phyloP scores from a whole-genome alignment of 2,329 filamentous ascomycete species.

The Dichotomopilus funicola region DNA sequence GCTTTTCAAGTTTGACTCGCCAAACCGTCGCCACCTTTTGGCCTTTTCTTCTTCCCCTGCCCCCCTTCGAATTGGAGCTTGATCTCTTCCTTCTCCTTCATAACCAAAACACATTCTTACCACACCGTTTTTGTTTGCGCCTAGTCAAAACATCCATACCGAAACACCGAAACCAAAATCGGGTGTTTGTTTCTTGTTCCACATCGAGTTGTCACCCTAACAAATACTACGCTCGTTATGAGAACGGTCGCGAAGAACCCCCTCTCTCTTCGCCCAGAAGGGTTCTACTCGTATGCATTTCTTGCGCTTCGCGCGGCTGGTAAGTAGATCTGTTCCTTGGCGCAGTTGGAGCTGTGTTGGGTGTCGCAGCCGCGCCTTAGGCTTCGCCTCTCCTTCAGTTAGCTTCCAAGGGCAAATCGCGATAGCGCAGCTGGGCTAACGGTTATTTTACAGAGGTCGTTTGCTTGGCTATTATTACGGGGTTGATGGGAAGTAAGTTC shows the following conservation, averaged over 20 bases:
- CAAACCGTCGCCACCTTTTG: background rate
- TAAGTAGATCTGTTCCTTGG: background rate
- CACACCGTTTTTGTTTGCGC: background rate
- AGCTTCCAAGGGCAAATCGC: no score
- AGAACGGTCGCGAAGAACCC: conserved; percentile 33
- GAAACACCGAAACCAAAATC: background rate
- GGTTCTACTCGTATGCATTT: conserved; percentile 61
- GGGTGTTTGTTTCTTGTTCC: background rate
- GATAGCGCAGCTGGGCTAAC: background rate
- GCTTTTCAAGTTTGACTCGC: background rate
- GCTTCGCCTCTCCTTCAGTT: no score
- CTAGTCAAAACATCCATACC: no score
- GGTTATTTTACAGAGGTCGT: conserved; percentile 45
- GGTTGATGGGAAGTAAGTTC: conserved; percentile 57
- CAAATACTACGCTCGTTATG: no score
- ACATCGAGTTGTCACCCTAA: no score
- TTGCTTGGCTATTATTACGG: conserved; percentile 69
- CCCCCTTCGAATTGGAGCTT: background rate
- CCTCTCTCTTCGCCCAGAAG: conserved; percentile 51
- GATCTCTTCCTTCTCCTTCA: background rate
- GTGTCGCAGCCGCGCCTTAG: no score
- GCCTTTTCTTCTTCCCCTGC: background rate
- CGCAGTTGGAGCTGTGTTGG: no score
- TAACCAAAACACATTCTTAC: background rate
- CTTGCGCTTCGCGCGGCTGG: conserved; percentile 60